Evolutionary conservation across 176 grass and related monocot species (phyloP).

Genomic region (Carex parvula): DNA sequence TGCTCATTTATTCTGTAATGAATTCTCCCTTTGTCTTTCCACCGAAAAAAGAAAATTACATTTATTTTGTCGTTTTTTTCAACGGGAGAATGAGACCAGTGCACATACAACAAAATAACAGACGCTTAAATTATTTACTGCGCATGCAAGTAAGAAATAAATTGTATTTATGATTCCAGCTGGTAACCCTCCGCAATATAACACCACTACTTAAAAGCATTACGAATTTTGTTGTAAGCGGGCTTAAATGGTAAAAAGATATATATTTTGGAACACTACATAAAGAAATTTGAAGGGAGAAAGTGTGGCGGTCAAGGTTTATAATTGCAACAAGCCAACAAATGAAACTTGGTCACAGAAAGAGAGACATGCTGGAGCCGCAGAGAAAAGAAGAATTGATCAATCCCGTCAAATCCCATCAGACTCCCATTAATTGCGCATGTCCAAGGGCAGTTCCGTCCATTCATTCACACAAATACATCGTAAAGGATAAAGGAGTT

Average conservation of each 20-base stretch:
- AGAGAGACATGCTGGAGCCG: constrained; percentile 23
- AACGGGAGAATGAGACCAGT: background rate
- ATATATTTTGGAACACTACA: background rate
- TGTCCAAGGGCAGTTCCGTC: background rate
- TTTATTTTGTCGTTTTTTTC: background rate
- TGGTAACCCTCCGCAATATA: background rate
- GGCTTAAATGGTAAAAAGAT: background rate
- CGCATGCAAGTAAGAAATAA: background rate
- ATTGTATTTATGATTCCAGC: background rate
- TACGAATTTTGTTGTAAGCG: background rate
- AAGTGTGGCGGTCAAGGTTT: background rate
- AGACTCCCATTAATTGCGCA: constrained; percentile 12
- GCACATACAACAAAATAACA: background rate
- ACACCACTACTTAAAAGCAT: background rate
- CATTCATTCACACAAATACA: background rate
- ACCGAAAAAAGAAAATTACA: background rate
- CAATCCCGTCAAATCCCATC: constrained; percentile 15
- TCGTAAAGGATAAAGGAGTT: constrained; percentile 1
- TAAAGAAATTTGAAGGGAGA: background rate
- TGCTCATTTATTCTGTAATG: background rate
- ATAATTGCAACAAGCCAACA: background rate
- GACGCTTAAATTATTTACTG: background rate
- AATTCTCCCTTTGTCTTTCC: background rate
- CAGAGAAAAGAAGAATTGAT: background rate
- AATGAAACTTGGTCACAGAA: constrained; percentile 9